Conservation (phyloP, 148 eudicot genomes). For the Nepenthes mirabilis region DNA sequence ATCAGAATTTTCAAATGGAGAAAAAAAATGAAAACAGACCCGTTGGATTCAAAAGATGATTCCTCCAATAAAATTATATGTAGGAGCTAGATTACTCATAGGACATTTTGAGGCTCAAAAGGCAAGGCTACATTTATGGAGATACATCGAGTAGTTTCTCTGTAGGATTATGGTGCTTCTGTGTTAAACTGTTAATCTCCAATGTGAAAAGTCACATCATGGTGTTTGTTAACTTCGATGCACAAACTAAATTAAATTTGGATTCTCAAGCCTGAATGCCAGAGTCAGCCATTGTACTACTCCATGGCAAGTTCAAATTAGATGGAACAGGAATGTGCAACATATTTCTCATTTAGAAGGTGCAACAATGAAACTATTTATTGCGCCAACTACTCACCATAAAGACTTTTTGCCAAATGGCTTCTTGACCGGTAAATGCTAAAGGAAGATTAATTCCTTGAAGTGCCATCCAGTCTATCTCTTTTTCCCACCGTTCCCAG, state of each 20-base stretch:
- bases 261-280: no score
- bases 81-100: neutral
- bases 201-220: no score
- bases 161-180: no score
- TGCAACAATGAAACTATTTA: no score
- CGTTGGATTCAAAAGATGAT: conserved; percentile 1
- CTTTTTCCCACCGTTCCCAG: conserved; percentile 99
- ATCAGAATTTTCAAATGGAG: conserved; percentile 6
- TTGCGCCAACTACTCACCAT: conserved; percentile 27
- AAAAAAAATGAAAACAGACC: neutral
- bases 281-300: no score
- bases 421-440: conserved; percentile 95
- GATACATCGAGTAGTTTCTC: neutral
- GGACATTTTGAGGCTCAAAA: neutral
- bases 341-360: no score
- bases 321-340: no score
- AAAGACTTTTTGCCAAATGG: conserved; percentile 97
- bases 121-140: neutral
- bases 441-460: conserved; percentile 95
- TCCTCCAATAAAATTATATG: neutral
- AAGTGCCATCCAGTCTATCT: conserved; percentile 99
- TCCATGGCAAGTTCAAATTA: no score
- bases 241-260: no score
- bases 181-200: no score
- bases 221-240: no score